Conservation (phyloP, 352 stramenopile genomes). For the Pythium myriotylum region DNA sequence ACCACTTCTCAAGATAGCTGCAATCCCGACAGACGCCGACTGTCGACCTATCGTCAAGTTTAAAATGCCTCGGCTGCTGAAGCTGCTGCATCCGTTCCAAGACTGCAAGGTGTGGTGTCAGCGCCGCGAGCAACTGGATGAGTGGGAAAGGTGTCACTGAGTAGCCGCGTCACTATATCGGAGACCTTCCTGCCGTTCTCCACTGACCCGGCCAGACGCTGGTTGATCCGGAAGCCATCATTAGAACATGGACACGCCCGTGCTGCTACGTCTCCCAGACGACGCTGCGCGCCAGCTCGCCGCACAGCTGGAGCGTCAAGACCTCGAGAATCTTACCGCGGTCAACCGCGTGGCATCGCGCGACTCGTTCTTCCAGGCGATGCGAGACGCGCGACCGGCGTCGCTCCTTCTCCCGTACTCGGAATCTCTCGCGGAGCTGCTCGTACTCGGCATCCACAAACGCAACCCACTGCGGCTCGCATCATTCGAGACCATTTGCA, state of each 20-base stretch:
- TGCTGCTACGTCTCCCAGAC: constrained; percentile 4
- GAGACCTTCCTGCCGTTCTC: not conserved
- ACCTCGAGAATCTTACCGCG: not conserved
- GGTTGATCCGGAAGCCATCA: not conserved
- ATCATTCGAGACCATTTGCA: not conserved
- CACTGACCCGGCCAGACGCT: too few species aligned
- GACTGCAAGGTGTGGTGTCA: not conserved
- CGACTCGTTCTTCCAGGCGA: constrained; percentile 10
- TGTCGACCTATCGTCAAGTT: not conserved
- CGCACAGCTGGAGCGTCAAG: not conserved
- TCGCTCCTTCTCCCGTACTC: not conserved
- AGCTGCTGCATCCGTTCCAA: not conserved
- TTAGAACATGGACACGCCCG: not conserved
- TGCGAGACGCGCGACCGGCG: not conserved
- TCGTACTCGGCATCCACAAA: not conserved
- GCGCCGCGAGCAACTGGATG: not conserved
- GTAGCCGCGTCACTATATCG: not conserved
- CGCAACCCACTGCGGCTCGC: constrained; percentile 1
- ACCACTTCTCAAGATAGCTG: not conserved
- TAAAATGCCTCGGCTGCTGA: not conserved
- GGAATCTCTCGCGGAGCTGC: not conserved
- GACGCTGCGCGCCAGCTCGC: not conserved
- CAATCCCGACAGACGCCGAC: not conserved
- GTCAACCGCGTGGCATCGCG: not conserved
- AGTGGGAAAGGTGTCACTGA: not conserved